A percentile compares a stretch with the other conserved stretches of the same genome.
Conservation (phyloP, 169 alveolate genomes). For the Eimeria brunetti region DNA sequence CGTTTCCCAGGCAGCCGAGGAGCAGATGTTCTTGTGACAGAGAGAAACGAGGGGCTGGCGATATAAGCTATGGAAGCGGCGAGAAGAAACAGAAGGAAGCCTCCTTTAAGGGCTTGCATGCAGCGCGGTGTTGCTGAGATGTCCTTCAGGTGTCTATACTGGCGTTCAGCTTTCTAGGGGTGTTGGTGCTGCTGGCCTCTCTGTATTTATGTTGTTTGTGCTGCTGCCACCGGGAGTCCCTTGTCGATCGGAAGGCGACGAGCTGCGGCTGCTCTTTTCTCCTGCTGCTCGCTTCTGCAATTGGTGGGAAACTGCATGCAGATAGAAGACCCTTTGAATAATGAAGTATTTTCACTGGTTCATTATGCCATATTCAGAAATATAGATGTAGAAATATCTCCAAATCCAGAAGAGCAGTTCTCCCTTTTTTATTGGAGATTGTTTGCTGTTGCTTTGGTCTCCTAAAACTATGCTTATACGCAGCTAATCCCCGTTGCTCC, state of each 20-base stretch:
- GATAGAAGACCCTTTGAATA: too few relatives aligned
- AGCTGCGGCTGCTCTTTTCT: conserved; percentile 64
- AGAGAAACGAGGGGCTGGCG: not conserved
- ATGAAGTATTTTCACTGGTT: too few relatives aligned
- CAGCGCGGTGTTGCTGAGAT: conserved; percentile 9
- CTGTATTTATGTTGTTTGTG: conserved; percentile 53
- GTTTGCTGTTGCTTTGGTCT: not conserved
- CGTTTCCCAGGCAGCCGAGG: not conserved
- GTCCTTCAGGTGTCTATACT: not conserved
- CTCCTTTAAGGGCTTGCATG: too few relatives aligned
- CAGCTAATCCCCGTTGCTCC: not conserved
- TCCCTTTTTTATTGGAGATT: not conserved
- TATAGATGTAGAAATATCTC: not conserved
- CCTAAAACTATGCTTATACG: not conserved
- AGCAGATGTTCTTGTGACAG: not conserved
- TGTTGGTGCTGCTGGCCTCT: conserved; percentile 47
- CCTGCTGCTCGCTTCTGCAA: conserved; percentile 8
- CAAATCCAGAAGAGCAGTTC: too few relatives aligned
- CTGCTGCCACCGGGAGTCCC: conserved; percentile 31
- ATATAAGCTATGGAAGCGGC: not conserved
- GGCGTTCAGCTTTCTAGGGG: conserved; percentile 29
- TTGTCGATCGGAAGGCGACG: conserved; percentile 41
- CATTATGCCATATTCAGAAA: not conserved
- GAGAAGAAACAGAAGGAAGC: too few relatives aligned
- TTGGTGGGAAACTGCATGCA: not conserved